Percentiles rank a stretch among this genome's conserved stretches.
phyloP scores from a whole-genome alignment of 345 rosid species.

The Sonneratia caseolaris region DNA sequence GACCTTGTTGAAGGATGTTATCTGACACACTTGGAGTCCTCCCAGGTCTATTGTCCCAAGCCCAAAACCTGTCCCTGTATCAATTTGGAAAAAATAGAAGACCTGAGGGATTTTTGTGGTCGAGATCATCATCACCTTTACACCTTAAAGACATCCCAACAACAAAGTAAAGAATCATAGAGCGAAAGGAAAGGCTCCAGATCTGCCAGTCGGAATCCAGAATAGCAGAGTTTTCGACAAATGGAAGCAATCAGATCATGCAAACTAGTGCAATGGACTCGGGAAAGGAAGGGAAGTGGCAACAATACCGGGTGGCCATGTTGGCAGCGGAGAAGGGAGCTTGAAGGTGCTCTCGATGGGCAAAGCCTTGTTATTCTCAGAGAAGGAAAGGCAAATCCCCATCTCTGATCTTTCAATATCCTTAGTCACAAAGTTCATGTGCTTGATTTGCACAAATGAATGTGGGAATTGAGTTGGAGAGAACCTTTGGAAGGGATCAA shows the following conservation, averaged over 20 bases:
- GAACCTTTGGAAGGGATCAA: not conserved
- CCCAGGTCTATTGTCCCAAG: constrained; percentile 11
- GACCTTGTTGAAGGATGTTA: constrained; percentile 15
- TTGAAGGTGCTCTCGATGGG: constrained; percentile 21
- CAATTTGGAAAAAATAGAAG: not conserved
- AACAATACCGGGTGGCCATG: constrained; percentile 25
- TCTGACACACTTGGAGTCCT: constrained; percentile 12
- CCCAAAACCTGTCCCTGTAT: constrained; percentile 12
- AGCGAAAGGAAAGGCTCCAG: no score
- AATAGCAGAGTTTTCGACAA: no score
- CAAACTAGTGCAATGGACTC: not conserved
- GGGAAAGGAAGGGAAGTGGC: not conserved
- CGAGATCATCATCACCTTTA: not conserved
- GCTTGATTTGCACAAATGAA: not conserved
- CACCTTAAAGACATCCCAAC: not conserved
- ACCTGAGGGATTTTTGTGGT: not conserved
- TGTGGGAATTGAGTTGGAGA: not conserved
- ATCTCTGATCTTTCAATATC: not conserved
- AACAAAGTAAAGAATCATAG: no score
- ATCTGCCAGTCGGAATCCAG: no score
- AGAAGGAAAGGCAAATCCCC: constrained; percentile 17
- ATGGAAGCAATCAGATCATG: no score
- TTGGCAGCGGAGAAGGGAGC: constrained; percentile 29
- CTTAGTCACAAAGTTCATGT: not conserved
- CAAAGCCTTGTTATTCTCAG: constrained; percentile 11